Percentiles rank a stretch among this genome's conserved stretches.
Conservation (phyloP, 1,284 basidiomycete species). For the Singerocomus rubriflavus region DNA sequence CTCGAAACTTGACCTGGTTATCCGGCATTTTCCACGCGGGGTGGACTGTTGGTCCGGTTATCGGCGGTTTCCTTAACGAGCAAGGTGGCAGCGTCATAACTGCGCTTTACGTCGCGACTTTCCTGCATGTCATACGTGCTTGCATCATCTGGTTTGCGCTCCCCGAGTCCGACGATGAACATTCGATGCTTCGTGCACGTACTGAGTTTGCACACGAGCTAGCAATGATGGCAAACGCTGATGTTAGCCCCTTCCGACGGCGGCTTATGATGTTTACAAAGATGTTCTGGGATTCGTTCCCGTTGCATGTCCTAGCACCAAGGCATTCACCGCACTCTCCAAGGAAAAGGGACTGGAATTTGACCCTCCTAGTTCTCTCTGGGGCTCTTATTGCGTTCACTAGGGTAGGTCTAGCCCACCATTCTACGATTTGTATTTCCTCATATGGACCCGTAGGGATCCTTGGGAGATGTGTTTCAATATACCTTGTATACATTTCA, state of each 20-base stretch:
- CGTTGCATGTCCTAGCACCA: background rate
- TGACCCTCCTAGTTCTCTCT: background rate
- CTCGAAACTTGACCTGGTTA: background rate
- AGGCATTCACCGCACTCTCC: background rate
- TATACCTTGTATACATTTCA: background rate
- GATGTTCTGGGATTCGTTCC: background rate
- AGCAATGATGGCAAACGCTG: background rate
- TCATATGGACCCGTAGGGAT: background rate
- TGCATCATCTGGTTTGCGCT: background rate
- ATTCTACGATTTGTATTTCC: background rate
- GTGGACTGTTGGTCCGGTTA: background rate
- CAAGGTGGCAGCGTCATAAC: background rate
- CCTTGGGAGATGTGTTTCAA: background rate
- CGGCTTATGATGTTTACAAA: background rate
- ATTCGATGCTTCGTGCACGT: background rate
- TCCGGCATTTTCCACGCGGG: background rate
- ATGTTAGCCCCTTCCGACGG: background rate
- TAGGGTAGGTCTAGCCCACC: background rate
- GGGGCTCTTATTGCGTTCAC: background rate
- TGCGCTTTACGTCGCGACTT: background rate
- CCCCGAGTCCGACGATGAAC: background rate
- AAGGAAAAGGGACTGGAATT: background rate
- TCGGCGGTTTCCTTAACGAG: background rate
- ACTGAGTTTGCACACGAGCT: background rate
- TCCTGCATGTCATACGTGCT: background rate